phyloP scores from a whole-genome alignment of 352 stramenopile genomes.

The Pythium periplocum region DNA sequence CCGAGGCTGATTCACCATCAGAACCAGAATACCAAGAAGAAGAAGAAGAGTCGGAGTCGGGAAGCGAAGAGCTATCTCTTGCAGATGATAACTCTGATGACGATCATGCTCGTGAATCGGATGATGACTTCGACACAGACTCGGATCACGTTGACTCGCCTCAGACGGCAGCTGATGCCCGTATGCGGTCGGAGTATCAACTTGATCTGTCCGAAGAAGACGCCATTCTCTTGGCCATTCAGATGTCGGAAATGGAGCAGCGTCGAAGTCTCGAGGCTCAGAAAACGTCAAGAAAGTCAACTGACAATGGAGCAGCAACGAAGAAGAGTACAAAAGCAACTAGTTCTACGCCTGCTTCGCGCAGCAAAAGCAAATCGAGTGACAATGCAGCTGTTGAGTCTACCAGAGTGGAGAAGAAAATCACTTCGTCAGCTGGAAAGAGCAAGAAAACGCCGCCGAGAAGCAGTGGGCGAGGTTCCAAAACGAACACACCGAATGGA shows the following conservation, averaged over 20 bases:
- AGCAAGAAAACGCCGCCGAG: constrained; percentile 2
- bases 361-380: background rate
- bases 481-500: too few species aligned
- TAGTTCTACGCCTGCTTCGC: background rate
- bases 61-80: constrained; percentile 40
- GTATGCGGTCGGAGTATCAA: constrained; percentile 32
- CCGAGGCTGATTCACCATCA: constrained; percentile 22
- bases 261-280: background rate
- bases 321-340: background rate
- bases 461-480: too few species aligned
- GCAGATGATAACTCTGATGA: constrained; percentile 59
- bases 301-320: too few species aligned
- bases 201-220: constrained; percentile 39
- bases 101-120: constrained; percentile 32
- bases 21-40: constrained; percentile 42
- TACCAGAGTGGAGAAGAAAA: too few species aligned
- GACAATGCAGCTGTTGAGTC: too few species aligned
- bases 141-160: constrained; percentile 7
- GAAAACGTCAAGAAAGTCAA: too few species aligned
- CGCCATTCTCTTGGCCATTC: constrained; percentile 33
- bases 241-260: constrained; percentile 39
- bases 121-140: constrained; percentile 26
- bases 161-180: constrained; percentile 26
- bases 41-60: constrained; percentile 34
- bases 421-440: background rate